Evolutionary conservation across 225 moss, liverwort and hornwort species (phyloP), one percentile per base, ranked within the genome.

Genomic region (Neckera pumila): DNA sequence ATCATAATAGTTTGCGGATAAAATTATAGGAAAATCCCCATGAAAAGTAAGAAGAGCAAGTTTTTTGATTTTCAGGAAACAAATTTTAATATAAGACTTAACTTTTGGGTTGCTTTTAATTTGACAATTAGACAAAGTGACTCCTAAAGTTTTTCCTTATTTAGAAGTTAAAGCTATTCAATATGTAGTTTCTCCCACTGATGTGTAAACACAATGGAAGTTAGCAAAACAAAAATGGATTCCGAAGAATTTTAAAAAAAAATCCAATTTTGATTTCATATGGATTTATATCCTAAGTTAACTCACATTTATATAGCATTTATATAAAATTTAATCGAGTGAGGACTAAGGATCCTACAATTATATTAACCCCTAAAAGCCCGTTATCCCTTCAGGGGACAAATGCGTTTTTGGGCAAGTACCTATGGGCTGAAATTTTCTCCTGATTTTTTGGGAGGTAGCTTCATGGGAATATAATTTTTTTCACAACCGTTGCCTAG

Each of bases 1-100:
- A n/a, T 12, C 0, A 2, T 0, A 66, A 20, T 20, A 66, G 12
- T n/a, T 67, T 67, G n/a, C 1, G 0, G 0, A 21, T 1, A 67
- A 65, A 67, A 66, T 66, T 36, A 66, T 21, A 66, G 2, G 1
- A n/a, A 21, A 7, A n/a, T 11, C 21, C 12, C 6, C 1, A n/a
- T 12, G 3, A 36, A 66, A 36, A 21, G 5, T 34, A 5, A 6
- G 0, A 19, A 0, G 11, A 36, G 6, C 3, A 63, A 63, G 17
- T 17, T 63, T 63, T 63, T 33, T 4, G 0, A 34, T 10, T 34
- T 19, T 65, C 2, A 0, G 1, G 12, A 67, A 67, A 21, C 21
- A 21, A 67, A n/a, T n/a, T n/a, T n/a, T 21, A n/a, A n/a, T 11
- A 67, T n/a, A 21, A 1, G 7, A 67, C 21, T 66, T 66, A 1